Evolutionary conservation across 345 rosid genomes (phyloP), one percentile per base, ranked within the genome.

Genomic region (Noccaea caerulescens): DNA sequence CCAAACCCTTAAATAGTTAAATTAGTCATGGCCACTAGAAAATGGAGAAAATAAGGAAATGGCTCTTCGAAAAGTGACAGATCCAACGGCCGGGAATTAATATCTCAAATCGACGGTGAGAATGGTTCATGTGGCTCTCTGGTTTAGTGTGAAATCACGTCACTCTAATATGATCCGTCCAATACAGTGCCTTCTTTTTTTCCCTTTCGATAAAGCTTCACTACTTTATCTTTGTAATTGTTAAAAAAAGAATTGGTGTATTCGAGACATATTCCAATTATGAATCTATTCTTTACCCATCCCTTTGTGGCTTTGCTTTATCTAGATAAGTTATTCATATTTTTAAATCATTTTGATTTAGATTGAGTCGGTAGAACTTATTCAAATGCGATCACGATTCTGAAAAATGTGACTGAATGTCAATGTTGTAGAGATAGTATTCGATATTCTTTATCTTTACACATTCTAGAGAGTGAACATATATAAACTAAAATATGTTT

Each of bases 121-220:
- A 50, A 32, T 20, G 13, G 8, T 20, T 59, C 39, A 60, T 66
- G 32, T 13, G 39, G 20, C 55, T 58, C 50, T 73, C 18, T 73
- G 77, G 72, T 66, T 65, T 64, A 57, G 12, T n/a, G 77, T 65
- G 65, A 38, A 30, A 66, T 72, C 77, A 73, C 77, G 72, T 64
- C 66, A 38, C 52, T n/a, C 11, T 39, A 65, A 39, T 57, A 44
- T 53, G 45, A 46, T 25, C 13, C 30, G 9, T 36, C 70, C 41
- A 27, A 36, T 72, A 51, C 27, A 52, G 30, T 67, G 55, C 69
- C 70, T 18, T 7, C 20, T 18, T 4, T 57, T n/a, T 56, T 20
- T 68, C 30, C 30, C 7, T 56, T 6, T 58, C 61, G 62, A 67
- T 54, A 67, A 53, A 54, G 71, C 51, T 67, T 54, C 52, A 42